These are phyloP conservation scores for Eucalyptus tenuipes DNA, from an alignment of 345 rosid species.

Conservation along the genomic window DNA sequence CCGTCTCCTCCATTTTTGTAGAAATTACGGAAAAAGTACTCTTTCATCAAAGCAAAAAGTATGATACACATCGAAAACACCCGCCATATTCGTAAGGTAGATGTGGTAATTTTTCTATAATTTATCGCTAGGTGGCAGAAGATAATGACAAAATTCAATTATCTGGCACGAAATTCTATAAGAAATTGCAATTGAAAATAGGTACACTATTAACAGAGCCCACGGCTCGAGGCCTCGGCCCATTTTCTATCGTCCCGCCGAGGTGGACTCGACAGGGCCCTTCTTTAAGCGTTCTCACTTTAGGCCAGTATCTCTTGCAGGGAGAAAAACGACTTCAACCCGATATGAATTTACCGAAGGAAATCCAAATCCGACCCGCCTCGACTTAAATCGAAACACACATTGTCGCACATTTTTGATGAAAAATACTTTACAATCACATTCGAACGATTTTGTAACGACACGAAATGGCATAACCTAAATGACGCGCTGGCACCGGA, in stretches of 20 bases:
- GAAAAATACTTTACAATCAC: neutral
- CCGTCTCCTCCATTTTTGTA: neutral
- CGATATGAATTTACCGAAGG: neutral
- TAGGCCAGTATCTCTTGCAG: too few relatives aligned
- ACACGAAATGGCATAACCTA: neutral
- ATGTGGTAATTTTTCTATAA: too few relatives aligned
- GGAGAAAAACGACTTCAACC: neutral
- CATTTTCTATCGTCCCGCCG: neutral
- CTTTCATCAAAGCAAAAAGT: neutral
- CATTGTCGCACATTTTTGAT: neutral
- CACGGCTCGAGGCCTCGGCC: neutral
- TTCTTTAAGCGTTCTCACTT: neutral
- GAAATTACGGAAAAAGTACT: neutral
- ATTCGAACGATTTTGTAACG: neutral
- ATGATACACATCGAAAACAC: too few relatives aligned
- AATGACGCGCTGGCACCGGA: neutral
- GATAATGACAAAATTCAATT: neutral
- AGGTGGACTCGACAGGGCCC: too few relatives aligned
- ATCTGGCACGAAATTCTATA: neutral
- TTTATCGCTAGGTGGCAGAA: neutral
- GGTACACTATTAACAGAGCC: neutral
- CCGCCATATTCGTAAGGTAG: neutral
- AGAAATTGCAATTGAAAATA: neutral
- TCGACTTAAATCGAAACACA: neutral
- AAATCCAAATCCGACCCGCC: neutral